A percentile compares a stretch with the other conserved stretches of the same genome.
These are phyloP conservation scores for Cladosporium sp. DNA, from an alignment of 2,329 filamentous ascomycete genomes.

Conservation along the genomic window DNA sequence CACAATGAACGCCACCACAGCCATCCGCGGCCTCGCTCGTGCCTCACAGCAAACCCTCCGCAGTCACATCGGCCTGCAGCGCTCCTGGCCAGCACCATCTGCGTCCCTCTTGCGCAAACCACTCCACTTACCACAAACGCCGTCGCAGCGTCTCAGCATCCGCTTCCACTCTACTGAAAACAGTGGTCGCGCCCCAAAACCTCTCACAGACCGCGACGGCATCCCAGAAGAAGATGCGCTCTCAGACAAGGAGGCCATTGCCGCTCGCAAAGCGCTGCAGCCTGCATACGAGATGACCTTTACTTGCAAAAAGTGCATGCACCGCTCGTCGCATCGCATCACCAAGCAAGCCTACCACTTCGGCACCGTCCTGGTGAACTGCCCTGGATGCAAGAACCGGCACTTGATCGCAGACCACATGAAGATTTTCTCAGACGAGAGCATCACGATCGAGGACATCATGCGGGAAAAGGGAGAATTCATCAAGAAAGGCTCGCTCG, in stretches of 20 bases:
- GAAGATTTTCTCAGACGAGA: conserved; percentile 69
- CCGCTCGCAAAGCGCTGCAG: conserved; percentile 40
- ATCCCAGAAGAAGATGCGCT: conserved; percentile 18
- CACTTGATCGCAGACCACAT: conserved; percentile 93
- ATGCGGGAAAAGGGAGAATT: conserved; percentile 70
- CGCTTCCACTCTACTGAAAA: conserved; percentile 10
- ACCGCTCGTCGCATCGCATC: conserved; percentile 76
- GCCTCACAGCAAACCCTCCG: conserved; percentile 31
- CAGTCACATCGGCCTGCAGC: conserved; percentile 24
- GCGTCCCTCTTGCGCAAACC: conserved; percentile 13
- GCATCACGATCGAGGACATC: conserved; percentile 71
- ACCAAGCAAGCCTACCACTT: conserved; percentile 94
- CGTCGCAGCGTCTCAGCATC: conserved; percentile 10
- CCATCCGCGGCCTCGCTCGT: conserved; percentile 32
- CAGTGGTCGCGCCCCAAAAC: conserved; percentile 14
- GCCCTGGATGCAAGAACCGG: conserved; percentile 77
- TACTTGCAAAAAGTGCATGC: conserved; percentile 75
- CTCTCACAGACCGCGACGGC: conserved; percentile 28
- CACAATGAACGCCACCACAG: conserved; percentile 16
- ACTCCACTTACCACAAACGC: conserved; percentile 12
- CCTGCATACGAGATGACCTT: conserved; percentile 86
- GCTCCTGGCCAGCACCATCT: conserved; percentile 16
- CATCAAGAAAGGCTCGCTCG: conserved; percentile 66
- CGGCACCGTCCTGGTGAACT: conserved; percentile 83
- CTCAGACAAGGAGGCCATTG: conserved; percentile 30